Evolutionary conservation across 805 yeast genomes (phyloP), one percentile per base, ranked within the genome.

Genomic region (Priceomyces haplophilus): DNA sequence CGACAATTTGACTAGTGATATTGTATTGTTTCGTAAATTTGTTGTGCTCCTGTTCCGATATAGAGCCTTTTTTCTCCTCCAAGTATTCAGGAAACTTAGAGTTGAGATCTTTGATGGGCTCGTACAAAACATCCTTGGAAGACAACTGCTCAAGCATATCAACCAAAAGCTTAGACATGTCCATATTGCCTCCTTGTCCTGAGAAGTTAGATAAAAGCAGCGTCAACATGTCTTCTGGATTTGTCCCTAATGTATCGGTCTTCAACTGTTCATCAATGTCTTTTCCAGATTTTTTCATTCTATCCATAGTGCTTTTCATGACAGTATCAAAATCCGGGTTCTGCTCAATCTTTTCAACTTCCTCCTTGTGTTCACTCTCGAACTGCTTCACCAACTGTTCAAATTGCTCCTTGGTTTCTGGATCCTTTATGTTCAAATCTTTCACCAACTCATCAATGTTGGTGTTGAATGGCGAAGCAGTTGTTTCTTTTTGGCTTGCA

Each of bases 131-230:
- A 44, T 83, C 90, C 56, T 89, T 91, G 4, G 93, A 80, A 6
- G 93, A 79, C 59, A 91, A 74, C 58, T 89, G 91, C 48, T 80
- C 83, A 54, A 91, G 71, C 80, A 91, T 81, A 29, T 85, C 88
- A 15, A 73, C 75, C 46, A 88, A 65, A 37, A 88, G 64, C 45
- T 79, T 78, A 19, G 83, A 69, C 63, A 83, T 75, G 55, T 84
- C 89, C 48, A 84, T 64, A 15, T 53, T 69, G 4, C 61, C 68
- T 30, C 49, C 41, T 11, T 57, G 69, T 32, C 49, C 41, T 27
- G 58, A 76, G 70, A 19, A 75, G 61, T 5, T 75, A 12, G 75
- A 62, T 44, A 73, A 72, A 45, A 91, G 65, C 44, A 85, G 88
- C 18, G 78, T 68, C 48, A 90, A 64, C 65, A 90, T 67, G 47